Percentiles rank a stretch among this genome's conserved stretches.
Conservation (phyloP, 176 grass and related monocot species). For the Triticum timopheevii region DNA sequence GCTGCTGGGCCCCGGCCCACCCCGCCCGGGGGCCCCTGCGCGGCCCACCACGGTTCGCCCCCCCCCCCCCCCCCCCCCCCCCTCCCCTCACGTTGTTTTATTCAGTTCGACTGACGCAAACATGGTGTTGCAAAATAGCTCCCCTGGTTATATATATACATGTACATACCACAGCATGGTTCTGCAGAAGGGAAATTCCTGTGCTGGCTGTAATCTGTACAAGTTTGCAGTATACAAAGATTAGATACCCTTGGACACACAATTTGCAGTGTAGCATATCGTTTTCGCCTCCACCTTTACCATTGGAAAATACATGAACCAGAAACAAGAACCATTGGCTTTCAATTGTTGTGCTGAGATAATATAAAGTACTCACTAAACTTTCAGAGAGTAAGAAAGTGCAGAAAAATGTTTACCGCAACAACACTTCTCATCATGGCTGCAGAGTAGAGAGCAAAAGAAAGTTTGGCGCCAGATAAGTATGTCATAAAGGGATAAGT, state of each 20-base stretch:
- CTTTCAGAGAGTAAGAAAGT: background rate
- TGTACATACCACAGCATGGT: slow-evolving; percentile 73
- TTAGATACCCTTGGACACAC: background rate
- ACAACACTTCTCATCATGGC: slow-evolving; percentile 52
- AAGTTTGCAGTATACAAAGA: background rate
- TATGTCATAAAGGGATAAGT: slow-evolving; percentile 62
- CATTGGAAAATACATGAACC: too few relatives aligned
- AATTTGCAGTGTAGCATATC: background rate
- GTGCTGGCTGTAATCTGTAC: background rate
- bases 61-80: too few relatives aligned
- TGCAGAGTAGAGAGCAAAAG: slow-evolving; percentile 49
- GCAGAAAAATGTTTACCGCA: slow-evolving; percentile 27
- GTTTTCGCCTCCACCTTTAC: too few relatives aligned
- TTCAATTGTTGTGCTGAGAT: too few relatives aligned
- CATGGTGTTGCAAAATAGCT: background rate
- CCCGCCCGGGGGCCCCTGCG: too few relatives aligned
- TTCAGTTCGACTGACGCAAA: background rate
- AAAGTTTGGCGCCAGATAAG: slow-evolving; percentile 46
- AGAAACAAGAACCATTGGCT: too few relatives aligned
- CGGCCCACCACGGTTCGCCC: too few relatives aligned
- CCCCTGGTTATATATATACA: background rate
- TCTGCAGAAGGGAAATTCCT: slow-evolving; percentile 61
- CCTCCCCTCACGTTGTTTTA: background rate
- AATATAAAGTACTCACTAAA: too few relatives aligned
- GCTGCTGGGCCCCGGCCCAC: too few relatives aligned